Evolutionary conservation across 1,139 yeast species (phyloP).

Genomic region (Nakaseomyces kungkrabaensis): DNA sequence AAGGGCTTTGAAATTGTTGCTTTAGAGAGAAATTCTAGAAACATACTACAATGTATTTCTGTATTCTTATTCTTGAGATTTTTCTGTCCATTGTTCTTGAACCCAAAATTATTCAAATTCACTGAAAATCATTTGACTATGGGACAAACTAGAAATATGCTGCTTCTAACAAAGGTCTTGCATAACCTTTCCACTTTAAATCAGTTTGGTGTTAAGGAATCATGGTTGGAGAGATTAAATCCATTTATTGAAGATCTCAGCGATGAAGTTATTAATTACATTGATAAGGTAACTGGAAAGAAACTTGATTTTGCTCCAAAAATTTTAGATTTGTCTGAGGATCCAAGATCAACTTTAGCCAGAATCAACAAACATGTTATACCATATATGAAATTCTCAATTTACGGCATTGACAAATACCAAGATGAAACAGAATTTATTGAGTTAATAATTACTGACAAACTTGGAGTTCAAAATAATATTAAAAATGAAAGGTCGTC

Average conservation of each 20-base stretch:
- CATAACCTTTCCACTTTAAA: constrained; percentile 74
- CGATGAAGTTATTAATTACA: constrained; percentile 52
- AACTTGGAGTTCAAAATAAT: constrained; percentile 5
- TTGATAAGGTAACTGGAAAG: constrained; percentile 62
- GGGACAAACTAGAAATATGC: constrained; percentile 62
- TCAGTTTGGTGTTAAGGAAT: constrained; percentile 70
- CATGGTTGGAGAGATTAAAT: constrained; percentile 66
- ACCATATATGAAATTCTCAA: constrained; percentile 56
- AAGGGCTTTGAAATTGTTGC: constrained; percentile 49
- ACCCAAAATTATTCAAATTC: constrained; percentile 74
- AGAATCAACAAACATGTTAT: constrained; percentile 37
- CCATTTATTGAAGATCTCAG: constrained; percentile 50
- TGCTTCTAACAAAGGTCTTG: constrained; percentile 72
- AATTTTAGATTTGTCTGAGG: constrained; percentile 40
- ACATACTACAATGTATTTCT: constrained; percentile 57
- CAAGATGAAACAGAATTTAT: constrained; percentile 49
- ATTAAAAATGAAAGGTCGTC: constrained; percentile 6
- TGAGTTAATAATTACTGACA: constrained; percentile 33
- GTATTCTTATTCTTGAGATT: constrained; percentile 80
- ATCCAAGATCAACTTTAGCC: constrained; percentile 7
- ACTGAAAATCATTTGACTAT: constrained; percentile 65
- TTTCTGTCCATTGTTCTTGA: constrained; percentile 83
- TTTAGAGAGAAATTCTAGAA: constrained; percentile 42
- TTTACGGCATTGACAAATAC: constrained; percentile 58
- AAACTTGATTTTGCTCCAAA: constrained; percentile 58